Base-by-base conservation (phyloP, 2,329 filamentous ascomycete species). In the Sordariomycetes sp. region DNA sequence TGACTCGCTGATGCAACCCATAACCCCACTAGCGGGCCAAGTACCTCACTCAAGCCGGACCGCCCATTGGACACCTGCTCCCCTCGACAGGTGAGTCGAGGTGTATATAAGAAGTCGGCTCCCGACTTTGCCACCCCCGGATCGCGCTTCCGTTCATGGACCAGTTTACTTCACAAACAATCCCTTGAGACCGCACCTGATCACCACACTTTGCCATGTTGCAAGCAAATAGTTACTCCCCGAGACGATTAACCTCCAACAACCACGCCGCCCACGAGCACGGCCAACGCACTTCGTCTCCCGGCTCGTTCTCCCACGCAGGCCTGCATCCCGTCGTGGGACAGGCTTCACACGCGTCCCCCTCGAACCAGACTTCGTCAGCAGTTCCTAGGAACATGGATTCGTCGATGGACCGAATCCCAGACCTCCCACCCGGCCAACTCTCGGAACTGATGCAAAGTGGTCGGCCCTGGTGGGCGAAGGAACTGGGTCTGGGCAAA, bases 321-420 rank as follows among this genome's bases (percentile, higher is more conserved):
- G 50, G 50, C 25, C 35, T 51, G 34, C 51, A 56, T 25, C 42
- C 54, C 13, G 50, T 56, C 22, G 32, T 35, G 28, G 54, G 20
- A 10, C 20, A 50, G 22, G 45, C 2, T 7, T 24, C 45, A 3
- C n/a, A 50, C 17, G 51, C 51, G 28, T 34, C 25, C 6, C 17
- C 51, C 24, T 52, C 51, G 51, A 52, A 34, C 51, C 51, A 25
- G 51, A 52, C 51, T 28, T 39, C 34, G 20, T 52, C 39, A 24
- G 48, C 55, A 5, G 55, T 56, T 42, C 55, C 55, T n/a, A 34
- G 55, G 48, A 56, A 48, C 20, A 56, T 56, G 55, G 55, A 52
- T 12, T 56, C 48, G 50, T 52, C 55, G n/a, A 36, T 56, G 15
- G 55, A 56, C 35, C 15, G 50, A 45, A 17, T 58, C 45, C 17